Base-by-base conservation (phyloP, 441 rosid genomes). In the Flueggea neowawraea region DNA sequence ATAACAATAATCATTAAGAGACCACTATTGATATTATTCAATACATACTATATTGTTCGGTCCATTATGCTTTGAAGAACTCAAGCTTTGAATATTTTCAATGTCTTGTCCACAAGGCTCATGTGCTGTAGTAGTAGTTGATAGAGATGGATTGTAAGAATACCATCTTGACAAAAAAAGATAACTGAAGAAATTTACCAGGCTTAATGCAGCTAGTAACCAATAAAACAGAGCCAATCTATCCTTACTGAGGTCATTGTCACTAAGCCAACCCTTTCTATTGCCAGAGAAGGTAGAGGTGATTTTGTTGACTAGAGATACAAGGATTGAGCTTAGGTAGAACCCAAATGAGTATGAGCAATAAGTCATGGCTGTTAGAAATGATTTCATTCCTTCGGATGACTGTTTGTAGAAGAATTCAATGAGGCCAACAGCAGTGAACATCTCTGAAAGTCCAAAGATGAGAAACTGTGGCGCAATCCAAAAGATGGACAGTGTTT, bases 341-440 rank as follows among this genome's bases (percentile, higher is more conserved):
- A 90, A 90, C 16, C 97, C 97, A 12, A 90, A 86, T 4, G 97
- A 80, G 63, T 90, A 90, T 0, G 97, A 90, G 68, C 95, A 90
- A 54, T 90, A 90, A 11, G 97, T 90, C 55, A 90, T 67, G 3
- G 95, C 91, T 5, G 82, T 90, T 16, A 86, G 68, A 73, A 86
- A 88, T 12, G 97, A 73, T 54, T 88, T 91, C 94, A 89, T 87
- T 60, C 97, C 96, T 55, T 82, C 71, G 52, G 82, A 63, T 4
- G 96, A 87, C 65, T 87, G 96, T 59, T 88, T 88, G 82, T 90
- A 90, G 76, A 90, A 90, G 80, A 88, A 88, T 75, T 90, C 97
- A 32, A 90, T 88, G 6, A 90, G 83, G 39, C 97, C 97, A 4
- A 90, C 93, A 1, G 97, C 97, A 0, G 97, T 90, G 56, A 90